A percentile compares a stretch with the other conserved stretches of the same genome.
Conservation (phyloP, 192 early-diverging fungal species). For the Lobosporangium transversale region DNA sequence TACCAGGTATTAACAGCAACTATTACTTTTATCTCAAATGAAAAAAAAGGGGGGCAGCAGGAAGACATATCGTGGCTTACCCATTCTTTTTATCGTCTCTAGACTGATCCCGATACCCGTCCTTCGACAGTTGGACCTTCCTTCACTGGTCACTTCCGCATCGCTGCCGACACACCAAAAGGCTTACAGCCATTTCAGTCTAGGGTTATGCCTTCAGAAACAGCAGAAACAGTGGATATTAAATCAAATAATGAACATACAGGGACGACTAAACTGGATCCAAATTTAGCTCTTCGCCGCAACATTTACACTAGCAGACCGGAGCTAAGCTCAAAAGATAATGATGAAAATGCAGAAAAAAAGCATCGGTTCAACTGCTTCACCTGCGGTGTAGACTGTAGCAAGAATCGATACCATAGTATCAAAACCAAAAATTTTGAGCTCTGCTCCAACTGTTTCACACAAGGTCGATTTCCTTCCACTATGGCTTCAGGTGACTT, state of each 20-base stretch:
- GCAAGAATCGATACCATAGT: slow-evolving; percentile 82
- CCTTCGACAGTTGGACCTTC: slow-evolving; percentile 94
- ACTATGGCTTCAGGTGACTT: slow-evolving; percentile 88
- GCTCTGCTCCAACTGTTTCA: slow-evolving; percentile 89
- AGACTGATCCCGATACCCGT: slow-evolving; percentile 92
- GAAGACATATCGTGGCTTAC: too few species aligned
- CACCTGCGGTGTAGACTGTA: slow-evolving; percentile 90
- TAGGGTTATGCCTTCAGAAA: too few species aligned
- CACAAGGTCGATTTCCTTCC: slow-evolving; percentile 93
- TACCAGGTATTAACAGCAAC: slow-evolving; percentile 75
- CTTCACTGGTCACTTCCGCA: slow-evolving; percentile 96
- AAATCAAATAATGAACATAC: slow-evolving; percentile 18
- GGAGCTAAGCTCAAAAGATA: slow-evolving; percentile 37
- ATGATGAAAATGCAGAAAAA: slow-evolving; percentile 58
- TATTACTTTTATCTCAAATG: too few species aligned
- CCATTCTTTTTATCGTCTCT: too few species aligned
- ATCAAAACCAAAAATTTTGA: slow-evolving; percentile 75
- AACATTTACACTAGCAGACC: slow-evolving; percentile 64
- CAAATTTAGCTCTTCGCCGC: slow-evolving; percentile 58
- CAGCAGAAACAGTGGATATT: slow-evolving; percentile 19
- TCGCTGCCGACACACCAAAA: slow-evolving; percentile 89
- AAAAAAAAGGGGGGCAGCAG: too few species aligned
- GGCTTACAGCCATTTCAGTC: slow-evolving; percentile 92
- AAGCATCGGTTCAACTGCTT: slow-evolving; percentile 70
- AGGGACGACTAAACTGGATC: slow-evolving; percentile 45